Base-by-base conservation (phyloP, 805 yeast genomes). In the Candida quercuum region DNA sequence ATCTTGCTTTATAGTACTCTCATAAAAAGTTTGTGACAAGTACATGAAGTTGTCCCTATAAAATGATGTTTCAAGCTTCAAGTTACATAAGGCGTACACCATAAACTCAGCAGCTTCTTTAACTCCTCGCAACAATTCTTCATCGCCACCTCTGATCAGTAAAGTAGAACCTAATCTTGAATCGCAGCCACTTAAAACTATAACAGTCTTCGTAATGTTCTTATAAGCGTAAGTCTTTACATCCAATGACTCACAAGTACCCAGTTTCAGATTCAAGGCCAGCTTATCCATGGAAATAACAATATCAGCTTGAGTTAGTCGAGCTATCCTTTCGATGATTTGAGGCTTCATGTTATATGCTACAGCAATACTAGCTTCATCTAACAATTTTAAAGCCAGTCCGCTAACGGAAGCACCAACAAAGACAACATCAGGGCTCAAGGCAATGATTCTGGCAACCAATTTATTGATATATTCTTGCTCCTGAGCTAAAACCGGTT, bases 401-500 rank as follows among this genome's bases (percentile, higher is more conserved):
- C 96, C 96, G 49, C 93, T 79, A 2, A 91, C 82, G 9, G 83
- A 71, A 19, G 85, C 82, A 12, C 88, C 87, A 13, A 84, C 81
- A 23, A 91, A 72, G 1, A 94, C 70, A 18, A 93, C 67, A 48
- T 76, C 86, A 0, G 99, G 96, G 34, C 72, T 74, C 39, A 93
- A 61, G 0, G 89, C 79, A 3, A 78, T 66, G 15, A 93, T 76
- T 43, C 97, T 69, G 2, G 82, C 81, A 0, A 88, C 93, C 23
- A 91, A 64, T 51, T 87, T 89, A 38, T 80, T 74, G 32, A 93
- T 69, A 52, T 82, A 91, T 48, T 91, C 96, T 33, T 74, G 67
- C 53, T 91, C 97, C 54, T 93, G 98, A 0, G 91, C 84, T 35
- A 86, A 67, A 1, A 91, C 81, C 1, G 94, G 84, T 40, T 86